These are phyloP conservation scores for Blastobotrys ciferrii DNA, from an alignment of 1,139 yeast genomes.

Conservation along the genomic window DNA sequence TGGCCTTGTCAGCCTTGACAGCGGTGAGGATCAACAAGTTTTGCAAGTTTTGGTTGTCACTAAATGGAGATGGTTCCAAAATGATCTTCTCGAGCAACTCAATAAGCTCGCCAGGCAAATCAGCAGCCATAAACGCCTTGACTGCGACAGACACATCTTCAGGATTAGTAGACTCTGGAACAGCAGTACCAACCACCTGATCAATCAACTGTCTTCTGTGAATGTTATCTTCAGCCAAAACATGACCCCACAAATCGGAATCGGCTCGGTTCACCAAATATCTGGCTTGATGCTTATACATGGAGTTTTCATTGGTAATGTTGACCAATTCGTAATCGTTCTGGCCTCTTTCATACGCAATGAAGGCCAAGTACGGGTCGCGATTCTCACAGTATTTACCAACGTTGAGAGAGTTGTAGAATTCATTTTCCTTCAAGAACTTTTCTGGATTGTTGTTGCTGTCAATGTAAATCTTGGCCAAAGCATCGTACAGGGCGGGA, in stretches of 20 bases:
- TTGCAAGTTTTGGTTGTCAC: slow-evolving; percentile 91
- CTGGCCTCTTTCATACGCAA: slow-evolving; percentile 92
- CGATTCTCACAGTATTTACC: slow-evolving; percentile 99
- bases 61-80: slow-evolving; percentile 94
- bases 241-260: slow-evolving; percentile 74
- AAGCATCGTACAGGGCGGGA: slow-evolving; percentile 87
- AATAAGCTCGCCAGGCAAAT: slow-evolving; percentile 86
- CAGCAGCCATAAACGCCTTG: slow-evolving; percentile 95
- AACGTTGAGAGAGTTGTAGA: slow-evolving; percentile 87
- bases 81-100: slow-evolving; percentile 94
- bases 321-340: slow-evolving; percentile 86
- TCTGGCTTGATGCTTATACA: slow-evolving; percentile 98
- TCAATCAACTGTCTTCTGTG: slow-evolving; percentile 91
- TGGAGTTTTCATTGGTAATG: slow-evolving; percentile 93
- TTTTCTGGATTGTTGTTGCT: slow-evolving; percentile 97
- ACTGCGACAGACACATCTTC: slow-evolving; percentile 96
- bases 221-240: slow-evolving; percentile 68
- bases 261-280: slow-evolving; percentile 86
- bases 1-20: slow-evolving; percentile 87
- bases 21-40: slow-evolving; percentile 91
- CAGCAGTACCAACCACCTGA: slow-evolving; percentile 93
- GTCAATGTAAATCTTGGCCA: slow-evolving; percentile 97
- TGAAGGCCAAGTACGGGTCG: slow-evolving; percentile 96
- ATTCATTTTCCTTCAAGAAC: slow-evolving; percentile 85
- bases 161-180: slow-evolving; percentile 92